Base-by-base conservation (phyloP, 2,329 filamentous ascomycete species). In the Phaeosphaeria sp. region DNA sequence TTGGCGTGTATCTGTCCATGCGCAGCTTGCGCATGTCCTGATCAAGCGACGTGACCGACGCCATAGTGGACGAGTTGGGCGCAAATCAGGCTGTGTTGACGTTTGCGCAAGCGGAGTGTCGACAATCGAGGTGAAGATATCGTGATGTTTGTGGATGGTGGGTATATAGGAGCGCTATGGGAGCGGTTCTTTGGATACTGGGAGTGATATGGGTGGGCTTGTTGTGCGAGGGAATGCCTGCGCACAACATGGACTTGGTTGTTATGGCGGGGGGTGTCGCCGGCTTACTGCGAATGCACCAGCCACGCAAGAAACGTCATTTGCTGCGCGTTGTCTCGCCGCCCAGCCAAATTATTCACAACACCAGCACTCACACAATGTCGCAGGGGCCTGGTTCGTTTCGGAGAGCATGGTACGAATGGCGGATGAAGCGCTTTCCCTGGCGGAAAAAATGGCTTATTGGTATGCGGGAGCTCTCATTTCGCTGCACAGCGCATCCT, bases 11-110 rank as follows among this genome's bases (percentile, higher is more conserved):
- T 80, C 94, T 91, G 60, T 93, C 91, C 71, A 97, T 84, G 79
- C 95, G 93, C 85, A 98, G 79, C 77, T 89, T 93, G 84, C 92
- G 91, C 87, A 99, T 85, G 82, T 99, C 95, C 79, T 94, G 94
- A 80, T 98, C 95, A 60, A 99, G 83, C 63, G 92, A 97, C 63
- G 92, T 87, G 30, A 98, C 94, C 41, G 94, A 97, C 68, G 94
- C 93, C 94, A 98, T 98, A 65, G 59, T 57, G 59, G 62, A 41
- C 47, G 47, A 33, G 46, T 58, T 62, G 65, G 56, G 64, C 58
- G 57, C 60, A 56, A 63, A 55, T 52, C 41, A n/a, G 50, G 50
- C 27, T 52, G 41, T 52, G 50, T 49, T 56, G 43, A 27, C 50
- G 56, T 51, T 60, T 52, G 60, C 59, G 65, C 47, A 23, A 21